Evolutionary conservation across 2,329 filamentous ascomycete species (phyloP).

Genomic region (Immersiporthe knoxdaviesiana): DNA sequence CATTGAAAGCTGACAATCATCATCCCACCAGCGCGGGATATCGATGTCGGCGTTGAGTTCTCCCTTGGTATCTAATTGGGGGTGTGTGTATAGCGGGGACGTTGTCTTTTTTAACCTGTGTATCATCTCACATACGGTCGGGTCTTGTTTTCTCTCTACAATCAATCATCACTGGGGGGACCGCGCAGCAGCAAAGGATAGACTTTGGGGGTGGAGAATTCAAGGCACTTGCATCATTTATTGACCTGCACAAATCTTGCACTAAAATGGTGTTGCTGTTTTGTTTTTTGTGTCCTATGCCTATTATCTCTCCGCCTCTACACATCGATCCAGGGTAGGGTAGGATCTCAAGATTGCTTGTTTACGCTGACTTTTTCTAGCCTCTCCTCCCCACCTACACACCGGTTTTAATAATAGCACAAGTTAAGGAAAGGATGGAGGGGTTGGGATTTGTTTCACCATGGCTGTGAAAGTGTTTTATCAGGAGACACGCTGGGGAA

Average conservation of each 20-base stretch:
- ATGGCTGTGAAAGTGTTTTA: no score
- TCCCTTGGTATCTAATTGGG: constrained; percentile 81
- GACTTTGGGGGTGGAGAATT: constrained; percentile 5
- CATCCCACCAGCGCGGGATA: constrained; percentile 73
- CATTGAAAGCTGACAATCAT: constrained; percentile 12
- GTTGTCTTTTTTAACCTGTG: background rate
- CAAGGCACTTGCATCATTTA: constrained; percentile 5
- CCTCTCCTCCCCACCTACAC: no score
- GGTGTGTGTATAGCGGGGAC: background rate
- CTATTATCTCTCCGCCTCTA: background rate
- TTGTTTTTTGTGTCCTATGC: background rate
- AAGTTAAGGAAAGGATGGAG: background rate
- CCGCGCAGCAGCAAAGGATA: constrained; percentile 19
- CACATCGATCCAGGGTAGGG: background rate
- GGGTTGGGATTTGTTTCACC: no score
- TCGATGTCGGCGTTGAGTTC: constrained; percentile 96
- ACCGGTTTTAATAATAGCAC: background rate
- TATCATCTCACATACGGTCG: constrained; percentile 15
- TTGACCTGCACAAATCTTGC: background rate
- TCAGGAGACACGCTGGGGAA: no score
- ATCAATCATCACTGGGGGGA: constrained; percentile 24
- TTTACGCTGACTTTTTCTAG: background rate
- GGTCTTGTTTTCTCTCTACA: constrained; percentile 23
- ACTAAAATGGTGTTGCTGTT: background rate
- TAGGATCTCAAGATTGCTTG: background rate